These are phyloP conservation scores for Trifolium subterraneum DNA, from an alignment of 306 rosid species.

Conservation along the genomic window DNA sequence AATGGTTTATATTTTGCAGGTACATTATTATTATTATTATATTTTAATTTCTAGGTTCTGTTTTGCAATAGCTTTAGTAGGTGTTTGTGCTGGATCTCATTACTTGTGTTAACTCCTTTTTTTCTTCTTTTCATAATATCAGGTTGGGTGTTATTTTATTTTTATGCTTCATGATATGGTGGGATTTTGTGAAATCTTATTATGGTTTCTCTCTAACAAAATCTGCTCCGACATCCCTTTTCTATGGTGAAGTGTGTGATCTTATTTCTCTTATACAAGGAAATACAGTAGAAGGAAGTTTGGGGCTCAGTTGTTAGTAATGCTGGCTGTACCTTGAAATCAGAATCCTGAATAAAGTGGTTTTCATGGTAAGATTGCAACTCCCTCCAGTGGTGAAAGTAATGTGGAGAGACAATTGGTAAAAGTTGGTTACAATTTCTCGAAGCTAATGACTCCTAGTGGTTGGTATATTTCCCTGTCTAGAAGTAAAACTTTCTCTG, in stretches of 20 bases:
- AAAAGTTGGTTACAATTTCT: conserved; percentile 25
- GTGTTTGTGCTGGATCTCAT: conserved; percentile 7
- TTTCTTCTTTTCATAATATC: not conserved
- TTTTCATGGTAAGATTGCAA: conserved; percentile 6
- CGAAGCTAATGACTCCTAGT: not conserved
- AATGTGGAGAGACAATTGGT: not conserved
- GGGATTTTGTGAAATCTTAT: not conserved
- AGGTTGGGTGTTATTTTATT: conserved; percentile 8
- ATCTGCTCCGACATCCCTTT: not conserved
- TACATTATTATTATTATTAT: not conserved
- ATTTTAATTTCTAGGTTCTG: conserved; percentile 5
- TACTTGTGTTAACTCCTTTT: not conserved
- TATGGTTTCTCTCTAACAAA: not conserved
- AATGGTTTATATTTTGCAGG: conserved; percentile 24
- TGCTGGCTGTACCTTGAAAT: conserved; percentile 19
- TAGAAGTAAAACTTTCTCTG: not conserved
- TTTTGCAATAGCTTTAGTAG: not conserved
- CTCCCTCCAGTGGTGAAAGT: conserved; percentile 4
- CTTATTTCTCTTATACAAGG: not conserved
- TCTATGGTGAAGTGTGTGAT: not conserved
- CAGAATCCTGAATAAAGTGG: conserved; percentile 7
- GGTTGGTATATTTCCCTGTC: not conserved
- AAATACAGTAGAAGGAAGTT: not conserved
- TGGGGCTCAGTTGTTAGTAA: not conserved
- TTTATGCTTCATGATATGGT: not conserved